Evolutionary conservation across 75 land plant species (phyloP).

Genomic region (Picea sitchensis): DNA sequence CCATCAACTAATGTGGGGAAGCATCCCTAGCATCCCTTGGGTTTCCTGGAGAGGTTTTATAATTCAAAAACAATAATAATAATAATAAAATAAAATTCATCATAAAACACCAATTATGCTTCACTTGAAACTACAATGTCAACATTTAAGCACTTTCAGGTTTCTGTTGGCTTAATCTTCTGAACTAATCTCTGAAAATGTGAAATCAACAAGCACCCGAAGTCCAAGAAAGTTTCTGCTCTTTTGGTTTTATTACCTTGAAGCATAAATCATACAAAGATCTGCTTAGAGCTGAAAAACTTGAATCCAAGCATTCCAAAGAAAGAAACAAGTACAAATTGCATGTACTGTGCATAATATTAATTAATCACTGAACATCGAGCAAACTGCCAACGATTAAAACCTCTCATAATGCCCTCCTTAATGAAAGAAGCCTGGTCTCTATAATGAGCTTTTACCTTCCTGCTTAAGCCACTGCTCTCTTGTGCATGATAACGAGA

Average conservation of each 20-base stretch:
- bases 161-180: not conserved
- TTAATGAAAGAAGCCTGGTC: not conserved
- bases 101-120: too few relatives aligned
- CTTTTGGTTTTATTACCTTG: not conserved
- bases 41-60: too few relatives aligned
- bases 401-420: not conserved
- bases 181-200: not conserved
- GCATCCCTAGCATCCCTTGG: too few relatives aligned
- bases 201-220: not conserved
- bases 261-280: not conserved
- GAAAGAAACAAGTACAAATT: not conserved
- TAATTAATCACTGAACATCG: too few relatives aligned
- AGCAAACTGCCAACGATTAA: not conserved
- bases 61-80: too few relatives aligned
- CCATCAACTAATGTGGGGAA: too few relatives aligned
- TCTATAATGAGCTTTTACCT: not conserved
- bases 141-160: not conserved
- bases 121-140: too few relatives aligned
- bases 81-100: too few relatives aligned
- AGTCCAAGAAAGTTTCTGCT: not conserved
- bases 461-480: not conserved
- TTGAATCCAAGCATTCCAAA: not conserved
- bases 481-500: not conserved
- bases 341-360: not conserved
- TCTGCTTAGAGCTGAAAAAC: not conserved